phyloP scores from a whole-genome alignment of 192 early-diverging fungal genomes.

The Piromyces finnis region DNA sequence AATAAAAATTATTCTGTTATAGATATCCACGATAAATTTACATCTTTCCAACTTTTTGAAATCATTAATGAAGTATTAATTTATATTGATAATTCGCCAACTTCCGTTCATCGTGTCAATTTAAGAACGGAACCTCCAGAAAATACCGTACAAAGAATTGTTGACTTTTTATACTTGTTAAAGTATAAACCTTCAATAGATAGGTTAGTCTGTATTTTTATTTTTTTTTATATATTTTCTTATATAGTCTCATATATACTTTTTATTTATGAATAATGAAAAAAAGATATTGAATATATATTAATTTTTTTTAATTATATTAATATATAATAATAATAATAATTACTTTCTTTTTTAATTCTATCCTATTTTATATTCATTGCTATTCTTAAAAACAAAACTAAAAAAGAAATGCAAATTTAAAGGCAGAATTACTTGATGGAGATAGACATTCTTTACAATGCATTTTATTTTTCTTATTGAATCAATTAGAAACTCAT shows the following conservation, averaged over 20 bases:
- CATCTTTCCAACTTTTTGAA: constrained; percentile 15
- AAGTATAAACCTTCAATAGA: constrained; percentile 18
- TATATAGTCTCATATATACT: too few species aligned
- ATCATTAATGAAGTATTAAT: constrained; percentile 21
- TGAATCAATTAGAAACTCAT: constrained; percentile 23
- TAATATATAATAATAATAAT: too few species aligned
- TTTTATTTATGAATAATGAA: too few species aligned
- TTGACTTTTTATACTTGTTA: constrained; percentile 22
- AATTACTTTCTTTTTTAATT: too few species aligned
- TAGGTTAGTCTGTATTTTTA: neutral
- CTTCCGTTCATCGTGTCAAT: constrained; percentile 11
- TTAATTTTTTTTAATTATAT: too few species aligned
- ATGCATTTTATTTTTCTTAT: constrained; percentile 17
- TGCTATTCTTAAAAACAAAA: too few species aligned
- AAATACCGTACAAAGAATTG: constrained; percentile 18
- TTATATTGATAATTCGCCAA: constrained; percentile 17
- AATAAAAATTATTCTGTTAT: constrained; percentile 18
- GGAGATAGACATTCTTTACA: constrained; percentile 17
- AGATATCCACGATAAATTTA: constrained; percentile 34
- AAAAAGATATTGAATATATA: too few species aligned
- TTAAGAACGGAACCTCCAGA: constrained; percentile 22
- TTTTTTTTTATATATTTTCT: too few species aligned
- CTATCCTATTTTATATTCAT: neutral
- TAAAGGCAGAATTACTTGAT: constrained; percentile 12
- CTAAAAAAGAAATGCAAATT: constrained; percentile 4